Evolutionary conservation across 768 basidiomycete species (phyloP).

Genomic region (Kwoniella botswanensis): DNA sequence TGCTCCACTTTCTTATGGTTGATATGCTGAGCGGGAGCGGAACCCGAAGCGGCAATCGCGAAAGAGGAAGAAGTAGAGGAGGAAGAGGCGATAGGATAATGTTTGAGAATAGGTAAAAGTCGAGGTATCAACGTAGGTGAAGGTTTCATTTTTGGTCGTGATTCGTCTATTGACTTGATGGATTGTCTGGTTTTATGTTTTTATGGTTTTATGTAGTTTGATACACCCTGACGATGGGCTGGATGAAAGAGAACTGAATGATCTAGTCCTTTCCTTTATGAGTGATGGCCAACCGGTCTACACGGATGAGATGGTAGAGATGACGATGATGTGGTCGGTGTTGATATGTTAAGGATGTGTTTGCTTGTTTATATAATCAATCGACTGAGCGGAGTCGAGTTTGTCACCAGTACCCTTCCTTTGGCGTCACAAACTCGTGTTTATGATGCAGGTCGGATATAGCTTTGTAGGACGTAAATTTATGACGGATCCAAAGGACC

Average conservation of each 20-base stretch:
- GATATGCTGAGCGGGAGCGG: not conserved
- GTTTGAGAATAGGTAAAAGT: slow-evolving; percentile 16
- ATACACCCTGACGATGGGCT: not conserved
- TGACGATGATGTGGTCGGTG: too few relatives aligned
- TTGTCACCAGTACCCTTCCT: too few relatives aligned
- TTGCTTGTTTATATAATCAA: too few relatives aligned
- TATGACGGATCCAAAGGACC: too few relatives aligned
- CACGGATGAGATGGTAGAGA: too few relatives aligned
- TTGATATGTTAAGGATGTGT: too few relatives aligned
- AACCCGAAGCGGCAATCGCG: too few relatives aligned
- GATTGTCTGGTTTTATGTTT: not conserved
- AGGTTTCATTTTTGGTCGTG: slow-evolving; percentile 22
- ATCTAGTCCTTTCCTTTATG: not conserved
- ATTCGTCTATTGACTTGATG: not conserved
- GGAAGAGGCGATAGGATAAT: not conserved
- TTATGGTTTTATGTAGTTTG: not conserved
- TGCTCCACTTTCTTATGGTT: not conserved
- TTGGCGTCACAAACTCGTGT: too few relatives aligned
- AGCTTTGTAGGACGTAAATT: too few relatives aligned
- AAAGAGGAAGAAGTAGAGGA: not conserved
- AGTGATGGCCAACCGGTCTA: not conserved
- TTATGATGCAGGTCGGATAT: too few relatives aligned
- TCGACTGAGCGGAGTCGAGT: too few relatives aligned
- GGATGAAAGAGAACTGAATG: too few relatives aligned
- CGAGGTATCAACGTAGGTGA: slow-evolving; percentile 25